phyloP scores from a whole-genome alignment of 2,329 filamentous ascomycete genomes.

The Lachnellula occidentalis region DNA sequence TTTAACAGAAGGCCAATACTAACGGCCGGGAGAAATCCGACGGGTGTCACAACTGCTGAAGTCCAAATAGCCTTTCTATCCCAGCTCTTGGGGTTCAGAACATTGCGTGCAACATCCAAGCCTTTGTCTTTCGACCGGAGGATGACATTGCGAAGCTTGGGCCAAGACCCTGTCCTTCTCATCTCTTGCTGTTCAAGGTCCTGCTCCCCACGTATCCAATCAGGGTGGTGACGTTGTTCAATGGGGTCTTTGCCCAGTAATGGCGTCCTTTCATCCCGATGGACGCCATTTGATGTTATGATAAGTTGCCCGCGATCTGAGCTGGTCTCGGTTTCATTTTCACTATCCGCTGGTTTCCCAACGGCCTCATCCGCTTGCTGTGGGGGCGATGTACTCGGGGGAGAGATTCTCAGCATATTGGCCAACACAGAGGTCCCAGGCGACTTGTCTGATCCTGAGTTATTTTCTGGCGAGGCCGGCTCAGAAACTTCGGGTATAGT shows the following conservation, averaged over 20 bases:
- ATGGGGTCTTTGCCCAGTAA: slow-evolving; percentile 20
- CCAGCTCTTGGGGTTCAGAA: slow-evolving; percentile 66
- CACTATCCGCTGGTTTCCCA: slow-evolving; percentile 8
- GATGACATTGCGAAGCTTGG: slow-evolving; percentile 24
- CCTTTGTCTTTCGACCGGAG: slow-evolving; percentile 21
- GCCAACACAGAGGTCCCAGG: slow-evolving; percentile 42
- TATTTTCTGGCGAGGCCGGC: slow-evolving; percentile 43
- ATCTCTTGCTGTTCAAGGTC: slow-evolving; percentile 28
- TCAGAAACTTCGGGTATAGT: slow-evolving; percentile 59
- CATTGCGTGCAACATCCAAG: slow-evolving; percentile 18
- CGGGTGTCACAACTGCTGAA: slow-evolving; percentile 59
- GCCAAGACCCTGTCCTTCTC: slow-evolving; percentile 21
- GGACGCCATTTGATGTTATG: slow-evolving; percentile 20
- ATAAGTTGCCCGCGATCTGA: slow-evolving; percentile 17
- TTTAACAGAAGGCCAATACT: slow-evolving; percentile 86
- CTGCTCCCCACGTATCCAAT: slow-evolving; percentile 28
- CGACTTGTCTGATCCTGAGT: slow-evolving; percentile 27
- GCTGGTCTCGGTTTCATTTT: slow-evolving; percentile 2
- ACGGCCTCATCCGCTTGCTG: slow-evolving; percentile 3
- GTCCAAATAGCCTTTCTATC: slow-evolving; percentile 60
- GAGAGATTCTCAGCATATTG: slow-evolving; percentile 42
- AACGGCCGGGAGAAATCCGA: slow-evolving; percentile 74
- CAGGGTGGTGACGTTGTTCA: slow-evolving; percentile 19
- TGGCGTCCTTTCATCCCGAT: slow-evolving; percentile 28
- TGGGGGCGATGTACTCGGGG: slow-evolving; percentile 22